These are phyloP conservation scores for Penicillium sp. DNA, from an alignment of 2,329 filamentous ascomycete genomes.

Conservation along the genomic window DNA sequence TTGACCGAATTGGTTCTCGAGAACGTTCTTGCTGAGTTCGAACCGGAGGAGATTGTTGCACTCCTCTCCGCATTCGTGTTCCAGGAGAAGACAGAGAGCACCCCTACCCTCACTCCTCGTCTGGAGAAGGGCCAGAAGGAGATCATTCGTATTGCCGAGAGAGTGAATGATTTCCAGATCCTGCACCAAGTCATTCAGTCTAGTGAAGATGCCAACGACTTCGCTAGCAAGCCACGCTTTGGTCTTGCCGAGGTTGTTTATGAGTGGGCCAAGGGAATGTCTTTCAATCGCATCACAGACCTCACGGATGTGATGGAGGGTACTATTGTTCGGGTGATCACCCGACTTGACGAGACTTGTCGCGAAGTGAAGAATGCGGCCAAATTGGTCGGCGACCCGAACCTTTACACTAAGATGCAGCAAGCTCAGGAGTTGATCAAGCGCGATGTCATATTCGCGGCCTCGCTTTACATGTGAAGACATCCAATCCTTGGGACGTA, in stretches of 20 bases:
- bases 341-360: conserved; percentile 87
- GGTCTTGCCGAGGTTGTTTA: conserved; percentile 96
- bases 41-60: conserved; percentile 91
- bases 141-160: conserved; percentile 83
- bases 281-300: conserved; percentile 93
- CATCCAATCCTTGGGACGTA: not conserved
- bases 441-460: conserved; percentile 83
- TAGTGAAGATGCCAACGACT: conserved; percentile 84
- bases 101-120: conserved; percentile 70
- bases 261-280: conserved; percentile 96
- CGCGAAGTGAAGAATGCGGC: conserved; percentile 96
- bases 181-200: conserved; percentile 85
- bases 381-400: conserved; percentile 86
- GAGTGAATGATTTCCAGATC: conserved; percentile 82
- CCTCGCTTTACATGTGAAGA: conserved; percentile 70
- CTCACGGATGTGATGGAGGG: conserved; percentile 94
- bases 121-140: conserved; percentile 74
- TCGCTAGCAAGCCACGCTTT: conserved; percentile 76
- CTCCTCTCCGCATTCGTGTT: conserved; percentile 92
- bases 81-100: conserved; percentile 83
- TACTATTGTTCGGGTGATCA: conserved; percentile 92
- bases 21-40: conserved; percentile 89
- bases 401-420: conserved; percentile 92
- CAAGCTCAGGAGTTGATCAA: conserved; percentile 96
- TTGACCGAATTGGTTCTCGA: conserved; percentile 93